Base-by-base conservation (phyloP, 2,329 filamentous ascomycete genomes). In the Sclerotinia trifoliorum region DNA sequence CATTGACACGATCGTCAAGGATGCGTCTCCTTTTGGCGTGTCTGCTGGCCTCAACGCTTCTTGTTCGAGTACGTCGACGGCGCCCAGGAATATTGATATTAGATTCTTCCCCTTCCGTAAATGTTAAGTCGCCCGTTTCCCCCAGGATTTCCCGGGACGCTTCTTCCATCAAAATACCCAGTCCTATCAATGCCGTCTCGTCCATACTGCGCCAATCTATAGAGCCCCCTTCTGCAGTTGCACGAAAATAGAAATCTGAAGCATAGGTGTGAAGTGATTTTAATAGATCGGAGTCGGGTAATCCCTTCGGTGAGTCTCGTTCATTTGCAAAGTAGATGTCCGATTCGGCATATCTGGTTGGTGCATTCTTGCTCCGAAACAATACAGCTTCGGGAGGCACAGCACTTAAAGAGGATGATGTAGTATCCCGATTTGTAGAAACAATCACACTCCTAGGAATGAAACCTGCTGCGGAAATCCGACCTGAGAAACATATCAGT, bases 131-230 rank as follows among this genome's bases (percentile, higher is more conserved):
- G 29, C 91, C 91, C 17, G 82, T 85, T 66, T 82, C 80, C 5
- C 90, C 90, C 26, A 94, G 79, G 7, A 82, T 77, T 58, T 88
- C 85, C 52, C 83, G 81, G 21, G 85, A 83, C 3, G 86, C 85
- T 78, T 94, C 91, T 78, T 94, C 91, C 54, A 94, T 80, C 68
- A 94, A 78, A 61, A 94, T 87, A 1, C 91, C 90, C 74, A 94
- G 82, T 0, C 91, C 90, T 66, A 94, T 80, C 68, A 94, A 81
- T 5, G 91, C 91, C 19, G 90, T 92, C 80, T 92, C 91, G 75
- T 94, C 90, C 85, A 94, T 86, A 77, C 87, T 91, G 71, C 83
- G 79, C 75, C 79, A 83, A 62, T 81, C 79, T 35, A 73, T 77
- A n/a, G 70, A 67, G 24, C 75, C 79, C 7, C 71, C 68, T 63